phyloP scores from a whole-genome alignment of 2,329 filamentous ascomycete species.

The Nemania sp. region DNA sequence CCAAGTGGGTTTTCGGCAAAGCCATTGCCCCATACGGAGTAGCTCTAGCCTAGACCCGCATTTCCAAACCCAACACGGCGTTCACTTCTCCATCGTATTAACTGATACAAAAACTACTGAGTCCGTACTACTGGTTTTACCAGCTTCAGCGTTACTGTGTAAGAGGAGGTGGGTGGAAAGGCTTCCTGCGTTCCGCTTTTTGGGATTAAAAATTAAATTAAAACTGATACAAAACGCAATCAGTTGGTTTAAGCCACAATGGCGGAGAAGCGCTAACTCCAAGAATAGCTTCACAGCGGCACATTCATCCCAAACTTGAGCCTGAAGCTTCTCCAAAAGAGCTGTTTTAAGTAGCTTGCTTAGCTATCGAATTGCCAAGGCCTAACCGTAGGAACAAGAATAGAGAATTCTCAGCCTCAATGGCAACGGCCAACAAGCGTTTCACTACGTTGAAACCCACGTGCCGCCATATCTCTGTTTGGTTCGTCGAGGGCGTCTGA shows the following conservation, averaged over 20 bases:
- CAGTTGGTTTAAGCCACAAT: slow-evolving; percentile 13
- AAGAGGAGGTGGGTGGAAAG: too few relatives aligned
- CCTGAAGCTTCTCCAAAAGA: background rate
- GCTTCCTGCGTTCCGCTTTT: too few relatives aligned
- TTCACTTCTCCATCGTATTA: too few relatives aligned
- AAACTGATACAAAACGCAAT: background rate
- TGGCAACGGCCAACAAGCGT: background rate
- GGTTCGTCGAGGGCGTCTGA: slow-evolving; percentile 9
- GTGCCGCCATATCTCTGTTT: slow-evolving; percentile 9
- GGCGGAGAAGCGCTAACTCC: slow-evolving; percentile 12
- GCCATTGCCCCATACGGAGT: slow-evolving; percentile 15
- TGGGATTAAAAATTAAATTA: too few relatives aligned
- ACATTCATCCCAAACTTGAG: background rate
- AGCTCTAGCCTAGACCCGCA: background rate
- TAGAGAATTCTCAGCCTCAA: slow-evolving; percentile 1
- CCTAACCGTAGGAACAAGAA: background rate
- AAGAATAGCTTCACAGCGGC: slow-evolving; percentile 16
- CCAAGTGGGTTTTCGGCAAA: slow-evolving; percentile 13
- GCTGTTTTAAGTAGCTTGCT: slow-evolving; percentile 1
- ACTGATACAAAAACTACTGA: too few relatives aligned
- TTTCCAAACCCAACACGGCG: too few relatives aligned
- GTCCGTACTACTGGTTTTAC: too few relatives aligned
- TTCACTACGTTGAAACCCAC: slow-evolving; percentile 4
- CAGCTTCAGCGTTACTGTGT: too few relatives aligned
- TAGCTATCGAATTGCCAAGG: background rate